Evolutionary conservation across 1,139 yeast genomes (phyloP), one percentile per base, ranked within the genome.

Genomic region (Debaryomycetaceae sp.): DNA sequence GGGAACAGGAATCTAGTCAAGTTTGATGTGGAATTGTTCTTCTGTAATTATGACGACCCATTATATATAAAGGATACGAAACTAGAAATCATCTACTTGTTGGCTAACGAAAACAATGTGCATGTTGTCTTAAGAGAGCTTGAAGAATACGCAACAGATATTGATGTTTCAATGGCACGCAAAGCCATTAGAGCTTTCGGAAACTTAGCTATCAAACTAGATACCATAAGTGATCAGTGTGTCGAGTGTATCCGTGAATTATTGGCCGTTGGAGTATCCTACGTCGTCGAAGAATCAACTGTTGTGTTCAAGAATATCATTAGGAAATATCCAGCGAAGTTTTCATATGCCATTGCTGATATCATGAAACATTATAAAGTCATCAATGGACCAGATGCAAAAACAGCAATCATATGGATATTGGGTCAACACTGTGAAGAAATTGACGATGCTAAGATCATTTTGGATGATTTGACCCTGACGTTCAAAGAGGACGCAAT

Each of bases 161-260:
- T 88, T 31, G 96, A 89, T 60, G 80, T 85, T 7, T 85, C 87
- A 45, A 87, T 88, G 83, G 88, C 95, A 1, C 71, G 95, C 44
- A 88, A 89, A 56, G 89, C 97, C 0, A 84, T 91, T 3, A 70
- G 96, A 46, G 96, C 97, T 0, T 83, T 93, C 52, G 97, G 97
- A 2, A 87, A 89, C 55, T 69, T 93, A 35, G 96, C 97, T 0
- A 83, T 90, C 31, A 89, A 88, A 56, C 67, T 89, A 24, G 59
- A 62, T 7, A 78, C 68, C 42, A 71, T 77, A 0, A 82, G 93
- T 0, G 68, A 75, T 7, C 72, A 75, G 35, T 87, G 96, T 61
- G 85, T 87, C 6, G 78, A 78, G 13, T 80, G 81, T 0, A 63
- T 90, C 6, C 57, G 81, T 42, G 85, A 78, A 38, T 70, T 89